Evolutionary conservation across 306 rosid genomes (phyloP).

Genomic region (Quillaja saponaria): DNA sequence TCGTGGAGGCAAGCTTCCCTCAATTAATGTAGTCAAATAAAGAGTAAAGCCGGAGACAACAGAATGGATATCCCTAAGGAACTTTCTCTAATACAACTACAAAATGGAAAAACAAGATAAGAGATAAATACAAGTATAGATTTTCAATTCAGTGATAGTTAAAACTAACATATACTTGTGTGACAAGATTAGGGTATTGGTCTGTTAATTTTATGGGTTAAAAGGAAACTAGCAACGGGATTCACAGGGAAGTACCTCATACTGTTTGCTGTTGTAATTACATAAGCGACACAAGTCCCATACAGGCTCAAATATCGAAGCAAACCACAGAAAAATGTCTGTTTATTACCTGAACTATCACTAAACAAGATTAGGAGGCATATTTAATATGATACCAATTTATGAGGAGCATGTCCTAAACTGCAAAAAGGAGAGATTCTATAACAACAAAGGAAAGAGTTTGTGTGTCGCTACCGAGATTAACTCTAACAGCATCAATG

Average conservation of each 20-base stretch:
- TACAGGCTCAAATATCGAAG: conserved; percentile 61
- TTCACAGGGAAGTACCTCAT: conserved; percentile 46
- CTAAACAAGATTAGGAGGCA: conserved; percentile 27
- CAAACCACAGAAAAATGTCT: conserved; percentile 52
- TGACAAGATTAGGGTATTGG: background rate
- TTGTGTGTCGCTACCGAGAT: conserved; percentile 50
- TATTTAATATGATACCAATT: conserved; percentile 5
- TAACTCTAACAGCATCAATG: conserved; percentile 54
- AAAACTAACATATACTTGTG: background rate
- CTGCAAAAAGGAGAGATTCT: conserved; percentile 4
- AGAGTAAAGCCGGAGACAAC: background rate
- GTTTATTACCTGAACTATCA: conserved; percentile 53
- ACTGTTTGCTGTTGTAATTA: conserved; percentile 65
- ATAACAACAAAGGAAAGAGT: background rate
- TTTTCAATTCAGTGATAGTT: background rate
- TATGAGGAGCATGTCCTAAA: conserved; percentile 21
- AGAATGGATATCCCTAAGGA: background rate
- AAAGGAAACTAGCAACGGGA: background rate
- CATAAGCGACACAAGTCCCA: conserved; percentile 66
- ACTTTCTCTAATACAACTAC: background rate
- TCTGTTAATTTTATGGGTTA: background rate
- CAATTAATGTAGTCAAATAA: background rate
- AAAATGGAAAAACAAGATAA: background rate
- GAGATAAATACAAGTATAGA: background rate
- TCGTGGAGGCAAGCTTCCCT: background rate